Evolutionary conservation across 1,284 basidiomycete genomes (phyloP).

Genomic region (Anthracocystis panici-leucophaei): DNA sequence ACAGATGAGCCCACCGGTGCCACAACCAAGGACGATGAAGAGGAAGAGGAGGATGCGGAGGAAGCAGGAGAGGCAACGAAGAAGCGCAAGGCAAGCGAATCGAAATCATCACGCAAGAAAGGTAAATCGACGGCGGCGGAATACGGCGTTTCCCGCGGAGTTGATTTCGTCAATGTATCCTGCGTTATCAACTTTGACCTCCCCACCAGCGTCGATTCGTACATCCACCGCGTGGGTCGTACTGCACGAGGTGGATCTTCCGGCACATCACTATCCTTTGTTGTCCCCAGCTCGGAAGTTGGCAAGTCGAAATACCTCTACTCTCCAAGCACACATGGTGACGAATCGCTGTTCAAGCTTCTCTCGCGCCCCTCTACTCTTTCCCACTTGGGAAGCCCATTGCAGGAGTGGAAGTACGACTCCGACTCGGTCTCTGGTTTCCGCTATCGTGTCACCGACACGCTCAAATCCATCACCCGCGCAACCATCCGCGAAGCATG

Average conservation of each 20-base stretch:
- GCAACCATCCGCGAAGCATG: slow-evolving; percentile 89
- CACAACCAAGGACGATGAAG: slow-evolving; percentile 69
- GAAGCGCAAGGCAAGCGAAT: slow-evolving; percentile 30
- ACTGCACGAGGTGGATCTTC: slow-evolving; percentile 94
- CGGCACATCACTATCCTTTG: slow-evolving; percentile 90
- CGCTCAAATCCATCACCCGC: slow-evolving; percentile 86
- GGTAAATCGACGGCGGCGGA: slow-evolving; percentile 71
- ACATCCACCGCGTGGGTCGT: slow-evolving; percentile 95
- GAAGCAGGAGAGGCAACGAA: slow-evolving; percentile 33
- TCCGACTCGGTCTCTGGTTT: slow-evolving; percentile 82
- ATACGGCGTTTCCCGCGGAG: slow-evolving; percentile 94
- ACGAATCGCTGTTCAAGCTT: slow-evolving; percentile 80
- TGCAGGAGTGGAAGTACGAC: slow-evolving; percentile 93
- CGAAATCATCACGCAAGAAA: slow-evolving; percentile 9
- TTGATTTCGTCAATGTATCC: slow-evolving; percentile 96
- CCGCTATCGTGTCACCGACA: slow-evolving; percentile 97
- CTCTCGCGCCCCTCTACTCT: slow-evolving; percentile 30
- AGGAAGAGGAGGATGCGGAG: slow-evolving; percentile 42
- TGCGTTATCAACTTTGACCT: slow-evolving; percentile 99
- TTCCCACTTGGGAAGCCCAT: slow-evolving; percentile 72
- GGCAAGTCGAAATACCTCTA: slow-evolving; percentile 74
- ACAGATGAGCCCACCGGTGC: slow-evolving; percentile 80
- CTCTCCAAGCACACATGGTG: slow-evolving; percentile 77
- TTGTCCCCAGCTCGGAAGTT: slow-evolving; percentile 81
- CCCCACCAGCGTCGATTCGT: slow-evolving; percentile 86